Evolutionary conservation across 2,329 filamentous ascomycete genomes (phyloP).

Genomic region (Chaetomium sp.): DNA sequence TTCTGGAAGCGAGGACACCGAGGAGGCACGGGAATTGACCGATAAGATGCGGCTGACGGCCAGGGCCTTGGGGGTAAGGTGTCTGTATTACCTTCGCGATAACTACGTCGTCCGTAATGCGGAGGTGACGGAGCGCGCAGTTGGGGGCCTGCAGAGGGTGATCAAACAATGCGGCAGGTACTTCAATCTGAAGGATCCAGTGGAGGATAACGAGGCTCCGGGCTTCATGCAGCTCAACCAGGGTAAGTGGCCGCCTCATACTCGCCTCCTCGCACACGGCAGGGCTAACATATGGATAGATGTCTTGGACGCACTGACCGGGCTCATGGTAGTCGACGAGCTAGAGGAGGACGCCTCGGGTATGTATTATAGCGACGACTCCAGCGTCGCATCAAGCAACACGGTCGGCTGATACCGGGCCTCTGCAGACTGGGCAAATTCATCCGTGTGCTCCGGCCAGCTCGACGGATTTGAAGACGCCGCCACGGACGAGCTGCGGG

Average conservation of each 20-base stretch:
- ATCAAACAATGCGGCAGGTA: slow-evolving; percentile 48
- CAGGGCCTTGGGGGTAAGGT: slow-evolving; percentile 47
- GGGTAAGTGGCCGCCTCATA: slow-evolving; percentile 40
- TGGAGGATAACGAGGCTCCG: slow-evolving; percentile 38
- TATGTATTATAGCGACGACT: slow-evolving; percentile 50
- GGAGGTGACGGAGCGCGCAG: slow-evolving; percentile 48
- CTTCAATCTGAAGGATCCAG: slow-evolving; percentile 42
- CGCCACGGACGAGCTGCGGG: slow-evolving; percentile 41
- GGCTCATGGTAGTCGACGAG: slow-evolving; percentile 60
- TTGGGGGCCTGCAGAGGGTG: slow-evolving; percentile 47
- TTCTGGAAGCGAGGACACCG: slow-evolving; percentile 30
- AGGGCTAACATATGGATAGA: slow-evolving; percentile 37
- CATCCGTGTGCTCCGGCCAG: slow-evolving; percentile 46
- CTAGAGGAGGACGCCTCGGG: slow-evolving; percentile 62
- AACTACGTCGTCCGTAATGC: slow-evolving; percentile 47
- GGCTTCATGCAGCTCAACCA: slow-evolving; percentile 42
- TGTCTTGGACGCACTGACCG: slow-evolving; percentile 53
- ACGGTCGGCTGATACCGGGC: slow-evolving; percentile 41
- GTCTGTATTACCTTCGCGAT: slow-evolving; percentile 51
- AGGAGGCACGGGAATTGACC: slow-evolving; percentile 39
- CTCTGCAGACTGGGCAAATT: slow-evolving; percentile 57
- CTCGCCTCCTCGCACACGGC: not conserved
- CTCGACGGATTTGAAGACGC: slow-evolving; percentile 52
- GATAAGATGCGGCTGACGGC: slow-evolving; percentile 43
- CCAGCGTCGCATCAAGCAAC: slow-evolving; percentile 39